Percentiles rank a stretch among this genome's conserved stretches.
phyloP scores from a whole-genome alignment of 805 yeast species.

The Wickerhamiella australiensis region DNA sequence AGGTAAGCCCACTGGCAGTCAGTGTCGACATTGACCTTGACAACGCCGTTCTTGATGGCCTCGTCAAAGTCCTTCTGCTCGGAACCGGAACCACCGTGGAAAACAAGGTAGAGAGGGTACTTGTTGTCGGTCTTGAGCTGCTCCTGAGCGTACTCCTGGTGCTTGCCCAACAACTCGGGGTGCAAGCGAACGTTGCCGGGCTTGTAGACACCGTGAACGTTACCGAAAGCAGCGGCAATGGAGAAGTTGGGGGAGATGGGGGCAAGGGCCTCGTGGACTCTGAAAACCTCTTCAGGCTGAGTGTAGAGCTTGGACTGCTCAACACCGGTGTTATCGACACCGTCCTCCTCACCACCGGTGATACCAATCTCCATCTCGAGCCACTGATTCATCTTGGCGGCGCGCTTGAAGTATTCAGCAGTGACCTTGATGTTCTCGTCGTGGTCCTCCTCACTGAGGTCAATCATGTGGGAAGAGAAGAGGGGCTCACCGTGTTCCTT shows the following conservation, averaged over 20 bases:
- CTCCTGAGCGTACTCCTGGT: conserved; percentile 78
- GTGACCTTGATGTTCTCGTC: conserved; percentile 91
- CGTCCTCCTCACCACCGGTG: conserved; percentile 99
- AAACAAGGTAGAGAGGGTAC: conserved; percentile 86
- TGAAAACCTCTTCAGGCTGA: conserved; percentile 84
- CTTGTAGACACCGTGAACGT: conserved; percentile 99
- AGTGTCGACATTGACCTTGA: conserved; percentile 97
- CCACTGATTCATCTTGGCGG: conserved; percentile 91
- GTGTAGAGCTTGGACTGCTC: conserved; percentile 83
- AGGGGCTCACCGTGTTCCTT: conserved; percentile 82
- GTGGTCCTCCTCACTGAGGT: conserved; percentile 91
- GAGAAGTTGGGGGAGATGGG: conserved; percentile 96
- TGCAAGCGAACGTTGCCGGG: conserved; percentile 93
- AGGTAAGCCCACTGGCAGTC: conserved; percentile 98
- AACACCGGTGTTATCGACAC: conserved; percentile 96
- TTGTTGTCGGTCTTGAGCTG: conserved; percentile 40
- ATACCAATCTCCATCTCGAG: conserved; percentile 99
- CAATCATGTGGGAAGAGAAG: conserved; percentile 98
- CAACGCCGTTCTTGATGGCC: conserved; percentile 89
- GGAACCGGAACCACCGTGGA: conserved; percentile 99
- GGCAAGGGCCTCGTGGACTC: conserved; percentile 77
- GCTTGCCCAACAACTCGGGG: conserved; percentile 91
- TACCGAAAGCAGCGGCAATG: conserved; percentile 98
- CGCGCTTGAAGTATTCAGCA: conserved; percentile 88
- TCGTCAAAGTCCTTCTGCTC: conserved; percentile 79